phyloP scores from a whole-genome alignment of 1,284 basidiomycete species.

The Meira nashicola region DNA sequence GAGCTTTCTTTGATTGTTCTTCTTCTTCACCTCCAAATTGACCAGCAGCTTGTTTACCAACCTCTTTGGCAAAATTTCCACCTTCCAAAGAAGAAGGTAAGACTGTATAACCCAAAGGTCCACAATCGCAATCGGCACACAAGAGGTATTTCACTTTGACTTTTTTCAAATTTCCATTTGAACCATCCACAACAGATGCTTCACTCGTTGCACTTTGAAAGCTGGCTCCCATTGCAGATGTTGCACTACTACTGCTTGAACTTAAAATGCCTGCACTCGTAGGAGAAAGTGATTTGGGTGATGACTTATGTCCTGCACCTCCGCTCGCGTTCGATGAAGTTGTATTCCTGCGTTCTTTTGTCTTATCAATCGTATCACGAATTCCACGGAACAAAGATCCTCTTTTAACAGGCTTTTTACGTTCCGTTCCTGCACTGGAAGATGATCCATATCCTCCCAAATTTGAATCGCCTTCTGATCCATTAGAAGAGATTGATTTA shows the following conservation, averaged over 20 bases:
- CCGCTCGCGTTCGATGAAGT: not conserved
- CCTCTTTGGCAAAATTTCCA: conserved; percentile 34
- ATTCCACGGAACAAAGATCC: not conserved
- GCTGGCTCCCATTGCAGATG: not conserved
- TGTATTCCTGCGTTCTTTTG: not conserved
- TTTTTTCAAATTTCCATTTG: not conserved
- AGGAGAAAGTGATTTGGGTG: too few relatives aligned
- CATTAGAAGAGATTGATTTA: not conserved
- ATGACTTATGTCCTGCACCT: not conserved
- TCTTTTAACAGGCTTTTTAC: conserved; percentile 4
- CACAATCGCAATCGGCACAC: conserved; percentile 51
- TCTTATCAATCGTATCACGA: not conserved
- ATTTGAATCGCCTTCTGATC: not conserved
- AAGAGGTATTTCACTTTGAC: conserved; percentile 45
- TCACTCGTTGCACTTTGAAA: not conserved
- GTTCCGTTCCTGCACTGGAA: not conserved
- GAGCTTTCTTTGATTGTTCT: not conserved
- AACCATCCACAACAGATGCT: not conserved
- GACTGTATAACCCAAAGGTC: conserved; percentile 47
- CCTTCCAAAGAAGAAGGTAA: conserved; percentile 30
- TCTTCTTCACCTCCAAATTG: not conserved
- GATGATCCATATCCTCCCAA: too few relatives aligned
- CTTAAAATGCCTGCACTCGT: not conserved
- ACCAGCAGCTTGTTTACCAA: conserved; percentile 27
- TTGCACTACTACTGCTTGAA: not conserved